A percentile compares a stretch with the other conserved stretches of the same genome.
phyloP scores from a whole-genome alignment of 2,329 filamentous ascomycete genomes.

The Gremmenia infestans region DNA sequence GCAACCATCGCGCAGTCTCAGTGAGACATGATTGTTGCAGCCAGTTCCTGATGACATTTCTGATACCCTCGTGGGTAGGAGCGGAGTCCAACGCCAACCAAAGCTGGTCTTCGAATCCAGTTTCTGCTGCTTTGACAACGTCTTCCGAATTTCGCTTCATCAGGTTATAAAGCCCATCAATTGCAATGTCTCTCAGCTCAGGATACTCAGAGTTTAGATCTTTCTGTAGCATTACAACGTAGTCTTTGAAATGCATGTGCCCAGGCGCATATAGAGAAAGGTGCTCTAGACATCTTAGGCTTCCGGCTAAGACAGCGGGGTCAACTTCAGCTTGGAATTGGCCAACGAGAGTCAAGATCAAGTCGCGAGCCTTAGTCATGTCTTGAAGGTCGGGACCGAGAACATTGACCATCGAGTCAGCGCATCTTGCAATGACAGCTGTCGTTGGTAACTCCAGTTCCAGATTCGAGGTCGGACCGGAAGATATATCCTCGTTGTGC shows the following conservation, averaged over 20 bases:
- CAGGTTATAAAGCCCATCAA: conserved; percentile 86
- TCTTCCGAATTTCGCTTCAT: conserved; percentile 90
- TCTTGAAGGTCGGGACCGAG: conserved; percentile 94
- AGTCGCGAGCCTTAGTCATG: conserved; percentile 81
- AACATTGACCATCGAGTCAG: conserved; percentile 95
- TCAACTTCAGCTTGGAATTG: conserved; percentile 77
- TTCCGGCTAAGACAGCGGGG: conserved; percentile 65
- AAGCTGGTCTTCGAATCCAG: conserved; percentile 81
- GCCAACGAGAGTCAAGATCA: conserved; percentile 80
- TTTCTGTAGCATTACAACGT: conserved; percentile 76
- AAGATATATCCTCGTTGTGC: conserved; percentile 78
- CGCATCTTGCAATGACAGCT: conserved; percentile 77
- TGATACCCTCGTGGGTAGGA: conserved; percentile 73
- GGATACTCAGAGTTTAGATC: conserved; percentile 66
- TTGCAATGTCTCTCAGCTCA: conserved; percentile 70
- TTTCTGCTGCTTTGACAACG: conserved; percentile 69
- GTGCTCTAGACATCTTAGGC: conserved; percentile 81
- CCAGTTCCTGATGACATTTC: conserved; percentile 88
- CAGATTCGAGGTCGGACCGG: conserved; percentile 80
- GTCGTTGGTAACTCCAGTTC: conserved; percentile 80
- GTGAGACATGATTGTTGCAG: conserved; percentile 79
- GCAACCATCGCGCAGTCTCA: conserved; percentile 81
- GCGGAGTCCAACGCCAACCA: conserved; percentile 82
- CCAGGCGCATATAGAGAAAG: conserved; percentile 86
- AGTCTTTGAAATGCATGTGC: conserved; percentile 76